Evolutionary conservation across 805 yeast genomes (phyloP).

Genomic region (Jamesozyma lodderae): DNA sequence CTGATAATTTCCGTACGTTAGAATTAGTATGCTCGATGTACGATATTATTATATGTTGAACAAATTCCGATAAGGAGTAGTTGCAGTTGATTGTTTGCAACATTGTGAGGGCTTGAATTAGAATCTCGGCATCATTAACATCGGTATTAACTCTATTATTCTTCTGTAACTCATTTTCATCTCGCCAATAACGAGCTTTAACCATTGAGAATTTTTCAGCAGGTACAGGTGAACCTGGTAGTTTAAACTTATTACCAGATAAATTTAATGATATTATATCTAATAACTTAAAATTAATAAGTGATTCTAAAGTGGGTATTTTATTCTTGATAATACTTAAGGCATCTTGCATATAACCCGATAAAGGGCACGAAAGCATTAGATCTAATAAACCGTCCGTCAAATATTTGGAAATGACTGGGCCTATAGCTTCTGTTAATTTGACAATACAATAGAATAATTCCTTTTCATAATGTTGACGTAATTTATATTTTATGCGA

Average conservation of each 20-base stretch:
- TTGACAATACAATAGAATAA: constrained; percentile 80
- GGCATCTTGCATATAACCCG: constrained; percentile 68
- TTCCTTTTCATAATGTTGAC: constrained; percentile 72
- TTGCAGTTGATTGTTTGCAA: constrained; percentile 62
- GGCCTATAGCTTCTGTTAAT: constrained; percentile 77
- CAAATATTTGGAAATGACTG: constrained; percentile 75
- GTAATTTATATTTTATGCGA: constrained; percentile 35
- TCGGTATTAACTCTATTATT: constrained; percentile 39
- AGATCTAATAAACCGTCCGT: constrained; percentile 69
- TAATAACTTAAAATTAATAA: constrained; percentile 59
- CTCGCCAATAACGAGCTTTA: constrained; percentile 68
- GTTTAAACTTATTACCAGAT: constrained; percentile 66
- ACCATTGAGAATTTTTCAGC: constrained; percentile 46
- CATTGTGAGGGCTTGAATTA: constrained; percentile 70
- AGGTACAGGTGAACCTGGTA: constrained; percentile 79
- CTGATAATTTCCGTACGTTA: constrained; percentile 71
- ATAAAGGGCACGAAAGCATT: constrained; percentile 70
- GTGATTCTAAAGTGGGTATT: constrained; percentile 66
- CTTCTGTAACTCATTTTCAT: constrained; percentile 59
- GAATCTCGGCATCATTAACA: constrained; percentile 37
- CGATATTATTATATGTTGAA: constrained; percentile 64
- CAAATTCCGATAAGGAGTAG: constrained; percentile 75
- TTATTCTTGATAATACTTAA: constrained; percentile 53
- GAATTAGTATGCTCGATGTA: constrained; percentile 73
- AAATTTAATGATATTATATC: constrained; percentile 63